Percentiles rank a stretch among this genome's conserved stretches.
Evolutionary conservation across 2,329 filamentous ascomycete genomes (phyloP).

Genomic region (Diplodia corticola): DNA sequence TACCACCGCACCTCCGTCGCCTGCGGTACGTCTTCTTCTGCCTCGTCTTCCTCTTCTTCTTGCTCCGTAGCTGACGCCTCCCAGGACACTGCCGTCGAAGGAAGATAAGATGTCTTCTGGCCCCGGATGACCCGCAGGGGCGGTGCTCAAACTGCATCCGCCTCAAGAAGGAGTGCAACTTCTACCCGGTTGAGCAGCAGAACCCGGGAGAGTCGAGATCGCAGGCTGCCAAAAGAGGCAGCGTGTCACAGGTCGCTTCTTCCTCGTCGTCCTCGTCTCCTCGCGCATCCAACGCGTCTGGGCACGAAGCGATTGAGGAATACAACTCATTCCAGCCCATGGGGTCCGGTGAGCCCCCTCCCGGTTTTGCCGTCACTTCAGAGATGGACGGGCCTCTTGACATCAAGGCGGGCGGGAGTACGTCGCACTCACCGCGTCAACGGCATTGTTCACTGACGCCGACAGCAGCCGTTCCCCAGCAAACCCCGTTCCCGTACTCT

Average conservation of each 20-base stretch:
- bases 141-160: constrained; percentile 92
- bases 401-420: constrained; percentile 33
- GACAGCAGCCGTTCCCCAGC: constrained; percentile 34
- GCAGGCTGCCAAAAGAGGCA: constrained; percentile 47
- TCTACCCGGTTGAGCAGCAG: constrained; percentile 82
- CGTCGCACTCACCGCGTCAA: constrained; percentile 22
- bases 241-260: constrained; percentile 43
- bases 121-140: constrained; percentile 68
- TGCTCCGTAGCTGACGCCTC: constrained; percentile 17
- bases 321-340: constrained; percentile 26
- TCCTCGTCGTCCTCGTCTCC: constrained; percentile 54
- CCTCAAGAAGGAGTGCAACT: constrained; percentile 91
- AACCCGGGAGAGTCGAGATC: constrained; percentile 54
- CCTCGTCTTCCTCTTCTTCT: not conserved
- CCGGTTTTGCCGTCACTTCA: constrained; percentile 25
- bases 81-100: constrained; percentile 86
- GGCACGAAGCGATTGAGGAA: constrained; percentile 36
- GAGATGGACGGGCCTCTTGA: constrained; percentile 28
- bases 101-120: constrained; percentile 87
- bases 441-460: constrained; percentile 24
- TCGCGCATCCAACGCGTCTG: constrained; percentile 30
- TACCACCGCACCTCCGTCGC: constrained; percentile 95
- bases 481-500: constrained; percentile 38
- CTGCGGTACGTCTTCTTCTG: constrained; percentile 70
- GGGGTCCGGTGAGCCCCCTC: constrained; percentile 29